Evolutionary conservation across 2,329 filamentous ascomycete genomes (phyloP), one percentile per base, ranked within the genome.

Genomic region (Periconia macrospinosa): DNA sequence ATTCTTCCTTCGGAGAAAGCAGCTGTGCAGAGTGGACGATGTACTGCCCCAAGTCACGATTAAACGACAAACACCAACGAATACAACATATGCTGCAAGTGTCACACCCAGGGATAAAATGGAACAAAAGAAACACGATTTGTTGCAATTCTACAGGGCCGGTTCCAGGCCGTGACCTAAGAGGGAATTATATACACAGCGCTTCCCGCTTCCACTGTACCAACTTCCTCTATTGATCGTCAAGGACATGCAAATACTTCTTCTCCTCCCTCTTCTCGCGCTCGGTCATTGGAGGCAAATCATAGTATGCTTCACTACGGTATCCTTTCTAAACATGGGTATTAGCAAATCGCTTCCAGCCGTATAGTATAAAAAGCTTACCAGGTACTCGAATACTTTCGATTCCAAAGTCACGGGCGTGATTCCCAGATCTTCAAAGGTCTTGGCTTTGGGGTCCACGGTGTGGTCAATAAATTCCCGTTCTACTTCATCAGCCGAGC

Each of bases 191-290:
- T 68, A 61, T 68, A 69, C 65, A 69, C 53, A 55, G 56, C 55
- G 52, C 54, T 56, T 47, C 41, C 23, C 23, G 23, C 3, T 5
- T 27, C 23, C 23, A 27, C 23, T 27, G 23, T 27, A 27, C 48
- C 49, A 30, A 10, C 46, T 48, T 35, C 46, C 43, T 45, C 63
- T 72, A 75, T 59, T 75, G 72, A 58, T 74, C 69, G 41, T 75
- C 72, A 47, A 75, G 62, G 55, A 99, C 92, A 75, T 99, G 94
- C 75, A 97, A 80, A 75, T 96, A 99, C 82, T 97, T 94, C 84
- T 88, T 94, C 78, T 97, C 92, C 76, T 97, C 92, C 67, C 85
- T 83, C 83, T 87, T 94, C 83, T 99, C 94, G 76, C 89, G 90
- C 79, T 97, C 93, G 33, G 93, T 97, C 69, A 93, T 88, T 46